Conservation (phyloP, 352 stramenopile genomes). For the Pythium diclinum region DNA sequence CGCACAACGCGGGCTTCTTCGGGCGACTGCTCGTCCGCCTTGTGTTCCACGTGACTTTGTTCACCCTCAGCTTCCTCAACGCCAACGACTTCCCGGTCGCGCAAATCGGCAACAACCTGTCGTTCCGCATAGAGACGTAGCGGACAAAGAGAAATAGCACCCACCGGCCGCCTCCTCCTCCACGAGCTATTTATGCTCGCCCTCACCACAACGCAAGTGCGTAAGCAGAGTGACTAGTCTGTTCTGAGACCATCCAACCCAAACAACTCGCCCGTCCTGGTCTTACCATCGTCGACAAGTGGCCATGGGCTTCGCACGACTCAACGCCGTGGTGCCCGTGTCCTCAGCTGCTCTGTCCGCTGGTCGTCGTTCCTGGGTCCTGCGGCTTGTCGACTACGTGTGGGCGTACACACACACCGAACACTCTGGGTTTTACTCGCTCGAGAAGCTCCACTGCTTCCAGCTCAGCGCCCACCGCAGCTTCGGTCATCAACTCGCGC, state of each 20-base stretch:
- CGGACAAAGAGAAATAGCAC: background rate
- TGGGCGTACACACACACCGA: constrained; percentile 12
- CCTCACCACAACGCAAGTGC: too few relatives aligned
- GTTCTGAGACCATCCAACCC: too few relatives aligned
- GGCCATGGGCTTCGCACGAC: background rate
- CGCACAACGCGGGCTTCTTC: too few relatives aligned
- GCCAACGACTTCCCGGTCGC: constrained; percentile 10
- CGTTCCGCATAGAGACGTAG: constrained; percentile 13
- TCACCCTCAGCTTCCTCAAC: background rate
- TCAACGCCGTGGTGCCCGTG: background rate
- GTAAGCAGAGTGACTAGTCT: too few relatives aligned
- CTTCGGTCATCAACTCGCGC: background rate
- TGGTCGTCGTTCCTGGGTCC: background rate
- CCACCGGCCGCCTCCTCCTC: too few relatives aligned
- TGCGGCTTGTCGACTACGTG: background rate
- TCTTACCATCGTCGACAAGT: too few relatives aligned
- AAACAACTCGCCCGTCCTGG: too few relatives aligned
- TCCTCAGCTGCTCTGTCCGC: background rate
- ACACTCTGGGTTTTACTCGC: constrained; percentile 10
- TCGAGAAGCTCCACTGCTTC: constrained; percentile 11
- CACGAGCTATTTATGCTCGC: too few relatives aligned
- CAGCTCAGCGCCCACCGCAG: background rate
- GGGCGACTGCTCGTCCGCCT: too few relatives aligned
- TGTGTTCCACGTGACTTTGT: background rate
- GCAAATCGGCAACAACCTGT: constrained; percentile 21